phyloP scores from a whole-genome alignment of 805 yeast genomes.

The Saturnispora saitoi region DNA sequence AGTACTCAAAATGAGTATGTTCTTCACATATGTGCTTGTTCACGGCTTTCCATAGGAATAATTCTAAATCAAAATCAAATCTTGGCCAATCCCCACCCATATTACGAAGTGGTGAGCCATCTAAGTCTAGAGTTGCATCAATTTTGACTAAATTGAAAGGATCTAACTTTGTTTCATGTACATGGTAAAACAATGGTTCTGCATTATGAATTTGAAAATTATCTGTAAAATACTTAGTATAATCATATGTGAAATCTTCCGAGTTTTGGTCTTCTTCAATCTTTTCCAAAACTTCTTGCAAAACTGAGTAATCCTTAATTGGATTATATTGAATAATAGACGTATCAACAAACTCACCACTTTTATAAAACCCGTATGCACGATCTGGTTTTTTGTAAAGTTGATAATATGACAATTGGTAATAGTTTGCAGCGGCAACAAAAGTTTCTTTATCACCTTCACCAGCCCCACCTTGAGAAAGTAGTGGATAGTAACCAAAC shows the following conservation, averaged over 20 bases:
- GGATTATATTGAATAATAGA: slow-evolving; percentile 18
- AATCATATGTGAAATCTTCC: slow-evolving; percentile 12
- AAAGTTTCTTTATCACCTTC: slow-evolving; percentile 80
- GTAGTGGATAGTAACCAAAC: slow-evolving; percentile 45
- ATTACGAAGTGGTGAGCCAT: slow-evolving; percentile 13
- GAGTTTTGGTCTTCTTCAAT: slow-evolving; percentile 12
- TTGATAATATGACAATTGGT: slow-evolving; percentile 43
- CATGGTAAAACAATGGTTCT: slow-evolving; percentile 27
- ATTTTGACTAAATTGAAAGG: slow-evolving; percentile 29
- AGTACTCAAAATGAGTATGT: slow-evolving; percentile 7
- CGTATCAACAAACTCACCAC: slow-evolving; percentile 15
- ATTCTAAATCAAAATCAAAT: slow-evolving; percentile 17
- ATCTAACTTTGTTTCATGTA: slow-evolving; percentile 41
- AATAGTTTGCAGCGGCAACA: slow-evolving; percentile 54
- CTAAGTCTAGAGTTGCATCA: slow-evolving; percentile 11
- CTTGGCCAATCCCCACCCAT: slow-evolving; percentile 18
- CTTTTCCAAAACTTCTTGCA: slow-evolving; percentile 14
- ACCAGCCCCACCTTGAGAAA: slow-evolving; percentile 57
- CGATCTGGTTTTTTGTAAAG: slow-evolving; percentile 29
- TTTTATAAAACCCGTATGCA: slow-evolving; percentile 12
- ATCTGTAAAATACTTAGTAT: slow-evolving; percentile 13
- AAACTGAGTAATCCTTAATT: not conserved
- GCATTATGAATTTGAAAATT: slow-evolving; percentile 15
- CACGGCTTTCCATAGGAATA: slow-evolving; percentile 18
- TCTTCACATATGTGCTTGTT: slow-evolving; percentile 16